A percentile compares a stretch with the other conserved stretches of the same genome.
Conservation (phyloP, 768 basidiomycete genomes). For the Candolleomyces aberdarensis region DNA sequence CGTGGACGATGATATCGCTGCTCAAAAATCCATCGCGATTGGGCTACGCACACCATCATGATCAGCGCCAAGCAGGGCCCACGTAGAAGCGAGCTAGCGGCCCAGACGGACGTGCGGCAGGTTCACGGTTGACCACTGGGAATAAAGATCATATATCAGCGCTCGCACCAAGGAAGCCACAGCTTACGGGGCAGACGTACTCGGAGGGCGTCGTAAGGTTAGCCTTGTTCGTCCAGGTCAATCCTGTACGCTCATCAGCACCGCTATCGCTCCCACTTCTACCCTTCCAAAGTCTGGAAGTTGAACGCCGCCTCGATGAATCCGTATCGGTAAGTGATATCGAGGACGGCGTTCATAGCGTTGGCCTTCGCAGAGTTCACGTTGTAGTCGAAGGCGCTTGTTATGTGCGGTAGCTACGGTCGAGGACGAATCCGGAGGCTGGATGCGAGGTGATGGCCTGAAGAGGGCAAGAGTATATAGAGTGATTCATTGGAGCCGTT, state of each 20-base stretch:
- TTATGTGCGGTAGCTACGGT: slow-evolving; percentile 27
- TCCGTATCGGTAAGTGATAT: slow-evolving; percentile 34
- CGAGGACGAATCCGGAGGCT: slow-evolving; percentile 29
- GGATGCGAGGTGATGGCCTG: slow-evolving; percentile 35
- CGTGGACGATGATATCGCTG: slow-evolving; percentile 49
- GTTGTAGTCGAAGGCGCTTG: slow-evolving; percentile 37
- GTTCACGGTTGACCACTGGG: slow-evolving; percentile 35
- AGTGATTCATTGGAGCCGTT: too few species aligned
- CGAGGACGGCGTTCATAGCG: slow-evolving; percentile 50
- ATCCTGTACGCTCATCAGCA: slow-evolving; percentile 53
- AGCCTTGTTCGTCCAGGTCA: slow-evolving; percentile 42
- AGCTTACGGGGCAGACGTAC: slow-evolving; percentile 5
- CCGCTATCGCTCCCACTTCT: slow-evolving; percentile 49
- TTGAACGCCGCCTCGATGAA: slow-evolving; percentile 49
- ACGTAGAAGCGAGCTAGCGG: not conserved
- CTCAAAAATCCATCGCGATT: slow-evolving; percentile 42
- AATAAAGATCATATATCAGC: not conserved
- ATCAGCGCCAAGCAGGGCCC: too few species aligned
- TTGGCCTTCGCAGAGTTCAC: slow-evolving; percentile 47
- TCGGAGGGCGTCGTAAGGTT: slow-evolving; percentile 42
- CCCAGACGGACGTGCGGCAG: slow-evolving; percentile 26
- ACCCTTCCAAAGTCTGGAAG: slow-evolving; percentile 54
- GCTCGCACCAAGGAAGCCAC: not conserved
- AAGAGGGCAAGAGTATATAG: too few species aligned
- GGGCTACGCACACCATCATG: slow-evolving; percentile 8